A percentile compares a stretch with the other conserved stretches of the same genome.
These are phyloP conservation scores for Megacollybia marginata DNA, from an alignment of 768 basidiomycete species.

Conservation along the genomic window DNA sequence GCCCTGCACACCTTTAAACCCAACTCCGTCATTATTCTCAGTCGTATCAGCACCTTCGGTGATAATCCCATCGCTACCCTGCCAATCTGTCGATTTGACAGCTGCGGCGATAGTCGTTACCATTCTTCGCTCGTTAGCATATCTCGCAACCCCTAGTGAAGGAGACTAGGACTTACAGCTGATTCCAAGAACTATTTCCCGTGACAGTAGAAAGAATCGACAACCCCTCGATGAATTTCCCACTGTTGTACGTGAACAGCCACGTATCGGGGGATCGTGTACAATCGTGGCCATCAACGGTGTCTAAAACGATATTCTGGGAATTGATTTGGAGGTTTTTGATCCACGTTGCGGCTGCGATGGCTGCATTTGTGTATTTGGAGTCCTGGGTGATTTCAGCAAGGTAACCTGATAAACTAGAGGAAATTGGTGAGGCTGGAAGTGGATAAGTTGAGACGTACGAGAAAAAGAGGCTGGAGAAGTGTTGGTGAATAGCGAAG, in stretches of 20 bases:
- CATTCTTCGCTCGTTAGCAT: slow-evolving; percentile 9
- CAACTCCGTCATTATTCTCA: slow-evolving; percentile 37
- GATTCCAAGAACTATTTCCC: slow-evolving; percentile 31
- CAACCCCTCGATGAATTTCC: slow-evolving; percentile 47
- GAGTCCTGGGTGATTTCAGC: slow-evolving; percentile 36
- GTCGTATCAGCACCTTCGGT: slow-evolving; percentile 38
- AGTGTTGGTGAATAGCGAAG: neutral
- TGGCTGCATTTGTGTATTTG: slow-evolving; percentile 40
- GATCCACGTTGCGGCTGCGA: slow-evolving; percentile 41
- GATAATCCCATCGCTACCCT: slow-evolving; percentile 42
- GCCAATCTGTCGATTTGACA: slow-evolving; percentile 38
- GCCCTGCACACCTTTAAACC: slow-evolving; percentile 48
- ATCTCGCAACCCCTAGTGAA: no score
- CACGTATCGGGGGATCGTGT: slow-evolving; percentile 34
- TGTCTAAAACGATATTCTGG: slow-evolving; percentile 37
- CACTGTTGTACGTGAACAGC: slow-evolving; percentile 49
- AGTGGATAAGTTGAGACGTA: slow-evolving; percentile 12
- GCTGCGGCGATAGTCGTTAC: slow-evolving; percentile 28
- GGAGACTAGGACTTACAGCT: slow-evolving; percentile 23
- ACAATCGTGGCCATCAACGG: slow-evolving; percentile 39
- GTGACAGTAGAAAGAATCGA: slow-evolving; percentile 36
- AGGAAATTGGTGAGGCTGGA: neutral
- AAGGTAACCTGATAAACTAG: slow-evolving; percentile 41
- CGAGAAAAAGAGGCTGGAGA: slow-evolving; percentile 31
- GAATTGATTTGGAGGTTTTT: slow-evolving; percentile 35